Evolutionary conservation across 2,329 filamentous ascomycete genomes (phyloP).

Genomic region (Septoria petroselini): DNA sequence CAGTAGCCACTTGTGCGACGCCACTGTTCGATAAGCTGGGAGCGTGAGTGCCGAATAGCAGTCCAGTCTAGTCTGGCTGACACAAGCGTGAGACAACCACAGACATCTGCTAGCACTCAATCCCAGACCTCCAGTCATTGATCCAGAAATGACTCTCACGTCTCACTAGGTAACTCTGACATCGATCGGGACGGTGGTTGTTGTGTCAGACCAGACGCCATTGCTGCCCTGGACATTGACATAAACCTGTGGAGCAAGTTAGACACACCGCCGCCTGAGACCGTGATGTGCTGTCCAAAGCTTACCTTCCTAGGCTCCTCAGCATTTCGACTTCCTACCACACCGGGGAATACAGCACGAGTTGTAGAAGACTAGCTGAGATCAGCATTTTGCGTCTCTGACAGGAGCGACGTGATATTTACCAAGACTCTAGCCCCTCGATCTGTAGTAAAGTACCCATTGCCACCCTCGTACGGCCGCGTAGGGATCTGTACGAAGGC

Average conservation of each 20-base stretch:
- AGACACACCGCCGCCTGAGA: background rate
- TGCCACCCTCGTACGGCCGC: background rate
- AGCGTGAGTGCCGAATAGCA: too few species aligned
- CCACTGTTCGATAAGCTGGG: too few species aligned
- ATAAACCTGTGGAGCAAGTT: background rate
- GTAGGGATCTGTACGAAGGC: conserved; percentile 3
- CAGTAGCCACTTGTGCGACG: too few species aligned
- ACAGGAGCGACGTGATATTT: background rate
- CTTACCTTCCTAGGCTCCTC: conserved; percentile 7
- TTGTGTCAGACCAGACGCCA: background rate
- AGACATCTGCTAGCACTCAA: too few species aligned
- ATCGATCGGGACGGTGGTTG: background rate
- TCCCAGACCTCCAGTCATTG: too few species aligned
- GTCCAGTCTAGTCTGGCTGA: too few species aligned
- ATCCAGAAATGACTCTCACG: too few species aligned
- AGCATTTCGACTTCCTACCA: background rate
- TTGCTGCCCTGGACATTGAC: background rate
- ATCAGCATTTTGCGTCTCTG: background rate
- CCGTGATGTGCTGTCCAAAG: background rate
- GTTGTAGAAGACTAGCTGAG: background rate
- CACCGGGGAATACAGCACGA: background rate
- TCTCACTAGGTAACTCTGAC: background rate
- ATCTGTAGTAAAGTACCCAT: background rate
- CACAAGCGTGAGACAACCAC: too few species aligned
- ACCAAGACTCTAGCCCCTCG: background rate